Base-by-base conservation (phyloP, 2,329 filamentous ascomycete genomes). In the Aureobasidium sp. region DNA sequence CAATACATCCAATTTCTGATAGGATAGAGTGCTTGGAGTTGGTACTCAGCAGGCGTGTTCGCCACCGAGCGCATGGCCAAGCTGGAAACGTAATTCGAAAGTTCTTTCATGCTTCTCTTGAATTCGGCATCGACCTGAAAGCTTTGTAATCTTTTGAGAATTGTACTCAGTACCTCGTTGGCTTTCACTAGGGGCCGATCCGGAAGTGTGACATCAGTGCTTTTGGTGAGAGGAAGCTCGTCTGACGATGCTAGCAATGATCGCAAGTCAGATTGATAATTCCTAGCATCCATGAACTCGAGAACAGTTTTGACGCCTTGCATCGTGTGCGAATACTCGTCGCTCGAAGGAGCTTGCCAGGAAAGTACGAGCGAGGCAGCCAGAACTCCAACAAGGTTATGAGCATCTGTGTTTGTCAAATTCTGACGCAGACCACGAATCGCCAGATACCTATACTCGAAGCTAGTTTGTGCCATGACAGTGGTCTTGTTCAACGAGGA, bases 331-430 rank as follows among this genome's bases (percentile, higher is more conserved):
- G 36, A 42, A 15, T 42, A 57, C 41, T 57, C 53, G 29, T 41
- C 37, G 12, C 53, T 57, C 6, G 37, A 32, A 8, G 53, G 53
- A 20, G 53, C 53, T n/a, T 57, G 53, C 53, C 53, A 57, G 37
- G 53, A 57, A 12, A 57, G 41, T 36, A 57, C 17, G n/a, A 57
- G 27, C 15, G 37, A 57, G 9, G 53, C 53, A 37, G 41, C 41
- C 53, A 57, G 23, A 10, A 42, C 36, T 42, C 36, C 53, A 20
- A 42, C 53, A 20, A 46, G 37, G 15, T 41, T 46, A 2, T 46
- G 23, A 8, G 37, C 36, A 34, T 42, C 37, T 27, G 26, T 42
- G 20, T 13, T 12, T 13, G 5, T 15, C n/a, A 46, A 17, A n/a
- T 32, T 46, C 32, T 57, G 37, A 26, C 53, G 53, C 39, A 57